These are phyloP conservation scores for Leptographium radiaticola DNA, from an alignment of 2,329 filamentous ascomycete species.

Conservation along the genomic window DNA sequence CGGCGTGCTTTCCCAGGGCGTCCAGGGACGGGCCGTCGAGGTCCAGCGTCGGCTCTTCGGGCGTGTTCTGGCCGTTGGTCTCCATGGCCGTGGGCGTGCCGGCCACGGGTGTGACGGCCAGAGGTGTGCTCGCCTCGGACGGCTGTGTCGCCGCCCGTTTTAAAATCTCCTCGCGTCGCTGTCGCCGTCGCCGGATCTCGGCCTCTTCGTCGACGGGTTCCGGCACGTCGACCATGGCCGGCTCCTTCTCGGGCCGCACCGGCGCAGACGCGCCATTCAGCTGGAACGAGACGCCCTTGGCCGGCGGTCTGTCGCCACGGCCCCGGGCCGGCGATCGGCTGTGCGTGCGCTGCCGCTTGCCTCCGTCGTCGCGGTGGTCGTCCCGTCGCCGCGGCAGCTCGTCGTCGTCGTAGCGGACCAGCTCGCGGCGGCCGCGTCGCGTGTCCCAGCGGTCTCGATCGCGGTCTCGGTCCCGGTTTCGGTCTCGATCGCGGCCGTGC, in stretches of 20 bases:
- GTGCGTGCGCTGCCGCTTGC: slow-evolving; percentile 43
- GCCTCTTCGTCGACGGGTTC: slow-evolving; percentile 66
- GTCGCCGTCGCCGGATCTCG: slow-evolving; percentile 73
- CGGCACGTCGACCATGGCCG: slow-evolving; percentile 21
- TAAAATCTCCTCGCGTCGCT: slow-evolving; percentile 70
- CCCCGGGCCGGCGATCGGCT: slow-evolving; percentile 32
- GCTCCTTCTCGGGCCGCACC: not conserved
- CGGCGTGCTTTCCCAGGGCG: slow-evolving; percentile 30
- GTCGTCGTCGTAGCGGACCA: slow-evolving; percentile 13
- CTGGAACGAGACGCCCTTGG: slow-evolving; percentile 44
- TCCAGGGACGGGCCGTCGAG: slow-evolving; percentile 59
- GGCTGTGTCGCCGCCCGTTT: slow-evolving; percentile 46
- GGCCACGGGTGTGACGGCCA: slow-evolving; percentile 27
- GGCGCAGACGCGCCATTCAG: slow-evolving; percentile 11
- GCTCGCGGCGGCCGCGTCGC: slow-evolving; percentile 11
- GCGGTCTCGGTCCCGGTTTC: not conserved
- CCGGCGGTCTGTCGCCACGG: slow-evolving; percentile 23
- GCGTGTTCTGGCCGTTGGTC: slow-evolving; percentile 24
- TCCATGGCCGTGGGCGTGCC: slow-evolving; percentile 37
- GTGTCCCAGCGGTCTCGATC: slow-evolving; percentile 12
- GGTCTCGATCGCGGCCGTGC: slow-evolving; percentile 30
- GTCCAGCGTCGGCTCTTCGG: slow-evolving; percentile 36
- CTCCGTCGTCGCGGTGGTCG: slow-evolving; percentile 13
- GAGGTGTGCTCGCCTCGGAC: slow-evolving; percentile 29
- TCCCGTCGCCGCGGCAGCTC: slow-evolving; percentile 30